Conservation (phyloP, 352 stramenopile genomes). For the Aphanomyces euteiches region DNA sequence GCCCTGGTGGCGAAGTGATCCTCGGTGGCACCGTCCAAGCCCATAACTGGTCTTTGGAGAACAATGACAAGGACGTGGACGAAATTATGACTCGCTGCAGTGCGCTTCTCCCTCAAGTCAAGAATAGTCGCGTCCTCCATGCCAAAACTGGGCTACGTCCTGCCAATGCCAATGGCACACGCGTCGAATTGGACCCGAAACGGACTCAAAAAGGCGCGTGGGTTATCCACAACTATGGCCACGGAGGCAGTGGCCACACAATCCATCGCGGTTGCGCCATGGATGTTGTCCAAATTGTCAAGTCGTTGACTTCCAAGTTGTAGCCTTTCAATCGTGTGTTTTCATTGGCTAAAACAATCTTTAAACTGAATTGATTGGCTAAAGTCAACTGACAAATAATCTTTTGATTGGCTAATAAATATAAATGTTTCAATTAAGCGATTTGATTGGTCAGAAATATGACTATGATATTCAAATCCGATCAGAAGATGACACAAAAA, state of each 20-base stretch:
- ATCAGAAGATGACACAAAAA: too few relatives aligned
- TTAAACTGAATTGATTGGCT: too few relatives aligned
- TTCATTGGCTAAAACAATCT: not conserved
- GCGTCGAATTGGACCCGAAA: conserved; percentile 44
- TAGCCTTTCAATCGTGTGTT: not conserved
- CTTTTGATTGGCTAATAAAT: too few relatives aligned
- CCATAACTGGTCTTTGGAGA: conserved; percentile 49
- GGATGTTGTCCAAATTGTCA: conserved; percentile 40
- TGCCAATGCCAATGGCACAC: conserved; percentile 40
- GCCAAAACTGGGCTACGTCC: conserved; percentile 49
- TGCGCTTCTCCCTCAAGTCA: conserved; percentile 42
- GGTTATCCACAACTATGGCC: conserved; percentile 71
- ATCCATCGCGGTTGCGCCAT: conserved; percentile 64
- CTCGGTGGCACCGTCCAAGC: conserved; percentile 61
- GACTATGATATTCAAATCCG: too few relatives aligned
- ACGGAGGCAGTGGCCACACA: conserved; percentile 62
- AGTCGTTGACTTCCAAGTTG: conserved; percentile 3
- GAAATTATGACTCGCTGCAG: conserved; percentile 54
- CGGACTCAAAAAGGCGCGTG: conserved; percentile 39
- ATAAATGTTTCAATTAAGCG: too few relatives aligned
- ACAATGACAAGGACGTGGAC: conserved; percentile 42
- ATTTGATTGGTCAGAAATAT: too few relatives aligned
- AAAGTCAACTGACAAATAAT: too few relatives aligned
- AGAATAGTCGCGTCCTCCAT: conserved; percentile 41
- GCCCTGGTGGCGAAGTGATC: conserved; percentile 54